These are phyloP conservation scores for Crucihimalaya himalaica DNA, from an alignment of 345 rosid species.

Conservation along the genomic window DNA sequence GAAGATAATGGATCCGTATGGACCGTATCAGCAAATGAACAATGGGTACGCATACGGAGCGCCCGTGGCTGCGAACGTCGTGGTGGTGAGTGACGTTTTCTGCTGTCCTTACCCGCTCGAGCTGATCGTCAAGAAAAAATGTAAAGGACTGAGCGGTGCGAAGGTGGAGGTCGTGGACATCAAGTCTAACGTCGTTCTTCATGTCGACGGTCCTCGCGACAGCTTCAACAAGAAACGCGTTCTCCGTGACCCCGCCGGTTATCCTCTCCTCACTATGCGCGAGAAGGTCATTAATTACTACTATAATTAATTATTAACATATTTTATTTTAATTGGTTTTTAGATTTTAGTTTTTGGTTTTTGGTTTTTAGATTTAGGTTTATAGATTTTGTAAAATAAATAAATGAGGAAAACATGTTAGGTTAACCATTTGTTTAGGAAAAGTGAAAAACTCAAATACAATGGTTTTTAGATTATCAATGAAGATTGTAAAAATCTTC, in stretches of 20 bases:
- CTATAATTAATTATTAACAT: neutral
- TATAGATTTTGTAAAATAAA: no score
- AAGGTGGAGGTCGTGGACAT: slow-evolving; percentile 12
- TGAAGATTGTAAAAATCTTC: no score
- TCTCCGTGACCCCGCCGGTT: slow-evolving; percentile 29
- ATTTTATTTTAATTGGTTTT: no score
- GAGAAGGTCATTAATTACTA: slow-evolving; percentile 29
- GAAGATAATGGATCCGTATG: slow-evolving; percentile 13
- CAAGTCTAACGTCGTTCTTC: slow-evolving; percentile 26
- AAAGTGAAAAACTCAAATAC: no score
- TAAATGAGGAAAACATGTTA: no score
- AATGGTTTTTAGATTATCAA: no score
- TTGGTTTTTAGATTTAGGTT: no score
- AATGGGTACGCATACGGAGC: slow-evolving; percentile 16
- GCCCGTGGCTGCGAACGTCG: slow-evolving; percentile 17
- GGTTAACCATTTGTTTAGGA: no score
- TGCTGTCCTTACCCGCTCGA: slow-evolving; percentile 32
- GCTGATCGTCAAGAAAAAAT: slow-evolving; percentile 32
- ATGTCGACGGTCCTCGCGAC: slow-evolving; percentile 26
- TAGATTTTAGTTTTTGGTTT: no score
- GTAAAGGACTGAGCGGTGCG: slow-evolving; percentile 27
- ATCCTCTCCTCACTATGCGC: slow-evolving; percentile 39
- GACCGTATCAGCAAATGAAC: slow-evolving; percentile 12
- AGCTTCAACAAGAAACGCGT: slow-evolving; percentile 29
- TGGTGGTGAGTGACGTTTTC: slow-evolving; percentile 28